Evolutionary conservation across 495 filamentous ascomycete species (phyloP).

Genomic region (Neurospora sp.): DNA sequence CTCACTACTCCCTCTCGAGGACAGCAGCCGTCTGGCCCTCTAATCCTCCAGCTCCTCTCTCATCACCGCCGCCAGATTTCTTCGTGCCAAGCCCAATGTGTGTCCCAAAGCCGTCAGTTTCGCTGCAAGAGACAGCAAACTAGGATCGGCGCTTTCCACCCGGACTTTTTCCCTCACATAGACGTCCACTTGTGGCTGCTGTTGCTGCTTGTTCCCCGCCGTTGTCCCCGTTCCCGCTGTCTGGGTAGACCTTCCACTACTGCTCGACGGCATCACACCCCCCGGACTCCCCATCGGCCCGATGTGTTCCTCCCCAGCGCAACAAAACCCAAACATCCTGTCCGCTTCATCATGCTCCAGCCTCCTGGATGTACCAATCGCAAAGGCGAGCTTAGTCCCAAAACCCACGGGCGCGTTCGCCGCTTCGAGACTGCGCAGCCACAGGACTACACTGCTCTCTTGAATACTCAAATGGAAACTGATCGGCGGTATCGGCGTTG

Average conservation of each 20-base stretch:
- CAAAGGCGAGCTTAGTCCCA: constrained; percentile 40
- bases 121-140: constrained; percentile 72
- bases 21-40: background rate
- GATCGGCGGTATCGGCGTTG: constrained; percentile 41
- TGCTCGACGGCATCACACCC: constrained; percentile 5
- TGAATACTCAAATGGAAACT: constrained; percentile 68
- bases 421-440: constrained; percentile 68
- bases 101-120: constrained; percentile 79
- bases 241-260: background rate
- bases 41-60: constrained; percentile 42
- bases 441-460: constrained; percentile 67
- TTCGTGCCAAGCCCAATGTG: constrained; percentile 54
- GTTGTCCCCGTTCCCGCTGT: background rate
- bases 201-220: background rate
- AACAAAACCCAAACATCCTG: constrained; percentile 47
- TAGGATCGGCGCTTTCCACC: constrained; percentile 87
- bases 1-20: background rate
- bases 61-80: constrained; percentile 74
- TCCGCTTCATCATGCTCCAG: constrained; percentile 77
- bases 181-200: constrained; percentile 43
- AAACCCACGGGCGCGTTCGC: constrained; percentile 38
- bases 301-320: background rate
- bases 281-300: background rate
- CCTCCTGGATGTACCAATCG: constrained; percentile 47
- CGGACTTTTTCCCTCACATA: constrained; percentile 80